Percentiles rank a stretch among this genome's conserved stretches.
These are phyloP conservation scores for Clonostachys byssicola DNA, from an alignment of 2,329 filamentous ascomycete genomes.

Conservation along the genomic window DNA sequence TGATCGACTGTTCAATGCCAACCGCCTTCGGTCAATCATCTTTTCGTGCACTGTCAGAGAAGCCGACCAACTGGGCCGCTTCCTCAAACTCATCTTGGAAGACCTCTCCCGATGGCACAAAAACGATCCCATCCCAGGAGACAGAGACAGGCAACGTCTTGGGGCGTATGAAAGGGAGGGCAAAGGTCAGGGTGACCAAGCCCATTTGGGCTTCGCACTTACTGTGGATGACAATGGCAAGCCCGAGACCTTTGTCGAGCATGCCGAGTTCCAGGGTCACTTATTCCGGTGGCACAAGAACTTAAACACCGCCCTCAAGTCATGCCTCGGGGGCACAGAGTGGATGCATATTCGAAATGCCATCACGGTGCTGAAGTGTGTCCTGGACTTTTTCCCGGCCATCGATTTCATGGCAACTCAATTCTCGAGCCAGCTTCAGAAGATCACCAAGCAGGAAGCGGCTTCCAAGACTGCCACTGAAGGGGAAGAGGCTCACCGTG, in stretches of 20 bases:
- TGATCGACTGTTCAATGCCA: constrained; percentile 78
- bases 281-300: constrained; percentile 89
- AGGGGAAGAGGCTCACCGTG: constrained; percentile 54
- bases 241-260: constrained; percentile 69
- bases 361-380: constrained; percentile 79
- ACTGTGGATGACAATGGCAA: constrained; percentile 63
- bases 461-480: constrained; percentile 40
- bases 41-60: constrained; percentile 89
- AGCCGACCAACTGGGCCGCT: constrained; percentile 88
- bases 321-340: constrained; percentile 76
- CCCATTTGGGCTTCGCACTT: constrained; percentile 74
- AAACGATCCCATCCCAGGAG: constrained; percentile 53
- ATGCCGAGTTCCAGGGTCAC: constrained; percentile 80
- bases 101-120: constrained; percentile 84
- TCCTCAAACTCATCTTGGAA: constrained; percentile 75
- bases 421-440: constrained; percentile 59
- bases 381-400: constrained; percentile 80
- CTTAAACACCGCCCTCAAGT: constrained; percentile 73
- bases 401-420: constrained; percentile 82
- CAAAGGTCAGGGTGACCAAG: constrained; percentile 37
- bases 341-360: constrained; percentile 99
- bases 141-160: constrained; percentile 47
- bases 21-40: constrained; percentile 75
- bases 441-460: constrained; percentile 59
- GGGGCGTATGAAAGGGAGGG: constrained; percentile 85